Conservation (phyloP, 306 rosid genomes). For the Corylus heterophylla region DNA sequence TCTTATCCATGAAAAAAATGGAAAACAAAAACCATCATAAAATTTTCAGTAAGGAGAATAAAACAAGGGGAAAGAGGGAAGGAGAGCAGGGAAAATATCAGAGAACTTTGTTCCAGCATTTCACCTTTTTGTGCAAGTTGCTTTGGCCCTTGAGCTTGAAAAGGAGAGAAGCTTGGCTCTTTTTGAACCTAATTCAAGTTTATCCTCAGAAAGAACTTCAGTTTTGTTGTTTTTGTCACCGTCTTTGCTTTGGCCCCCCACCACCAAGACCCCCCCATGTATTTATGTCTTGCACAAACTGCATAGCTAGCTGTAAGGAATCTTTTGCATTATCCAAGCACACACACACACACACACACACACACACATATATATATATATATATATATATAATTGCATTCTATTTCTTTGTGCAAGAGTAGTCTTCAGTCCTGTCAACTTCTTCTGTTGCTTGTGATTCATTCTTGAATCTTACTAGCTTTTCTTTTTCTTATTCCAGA, state of each 20-base stretch:
- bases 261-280: background rate
- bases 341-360: background rate
- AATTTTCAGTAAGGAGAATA: background rate
- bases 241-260: slow-evolving; percentile 2
- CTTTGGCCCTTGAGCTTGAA: slow-evolving; percentile 25
- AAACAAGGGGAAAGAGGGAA: background rate
- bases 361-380: background rate
- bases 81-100: background rate
- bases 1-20: background rate
- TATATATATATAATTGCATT: background rate
- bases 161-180: slow-evolving; percentile 32
- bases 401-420: background rate
- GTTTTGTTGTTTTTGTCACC: slow-evolving; percentile 21
- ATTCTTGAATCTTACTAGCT: background rate
- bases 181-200: slow-evolving; percentile 31
- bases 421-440: slow-evolving; percentile 4
- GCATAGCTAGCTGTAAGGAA: slow-evolving; percentile 6
- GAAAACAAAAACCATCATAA: background rate
- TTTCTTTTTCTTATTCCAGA: background rate
- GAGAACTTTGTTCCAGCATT: background rate
- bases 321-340: slow-evolving; percentile 7
- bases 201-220: slow-evolving; percentile 31
- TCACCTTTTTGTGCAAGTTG: slow-evolving; percentile 36
- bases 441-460: background rate
- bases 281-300: background rate